phyloP scores from a whole-genome alignment of 345 rosid species.

The Sonneratia caseolaris region DNA sequence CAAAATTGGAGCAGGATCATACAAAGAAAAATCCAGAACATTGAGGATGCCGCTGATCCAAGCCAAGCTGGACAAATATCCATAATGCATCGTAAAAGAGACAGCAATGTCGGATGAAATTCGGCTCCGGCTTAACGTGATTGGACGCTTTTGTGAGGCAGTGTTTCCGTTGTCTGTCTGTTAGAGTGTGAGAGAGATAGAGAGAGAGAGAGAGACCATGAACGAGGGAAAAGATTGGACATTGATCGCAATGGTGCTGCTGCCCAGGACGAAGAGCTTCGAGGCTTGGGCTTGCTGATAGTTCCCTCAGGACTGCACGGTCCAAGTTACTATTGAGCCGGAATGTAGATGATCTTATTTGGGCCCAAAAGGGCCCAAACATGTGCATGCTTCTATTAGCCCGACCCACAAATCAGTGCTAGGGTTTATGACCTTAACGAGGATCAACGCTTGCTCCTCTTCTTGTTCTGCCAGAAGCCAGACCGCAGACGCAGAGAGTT shows the following conservation, averaged over 20 bases:
- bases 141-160: too few relatives aligned
- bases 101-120: too few relatives aligned
- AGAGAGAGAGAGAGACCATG: neutral
- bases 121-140: too few relatives aligned
- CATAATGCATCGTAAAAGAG: neutral
- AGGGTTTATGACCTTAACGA: neutral
- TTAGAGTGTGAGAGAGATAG: neutral
- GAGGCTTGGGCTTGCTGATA: neutral
- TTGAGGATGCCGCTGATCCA: too few relatives aligned
- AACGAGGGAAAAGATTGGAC: too few relatives aligned
- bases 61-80: neutral
- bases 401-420: neutral
- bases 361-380: neutral
- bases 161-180: too few relatives aligned
- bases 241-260: too few relatives aligned
- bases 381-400: neutral
- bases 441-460: neutral
- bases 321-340: neutral
- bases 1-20: neutral
- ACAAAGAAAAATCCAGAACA: neutral
- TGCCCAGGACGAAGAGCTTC: neutral
- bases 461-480: neutral
- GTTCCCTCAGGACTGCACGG: neutral
- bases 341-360: neutral
- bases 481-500: constrained; percentile 9